Evolutionary conservation across 352 stramenopile genomes (phyloP).

Genomic region (Pythium guiyangense): DNA sequence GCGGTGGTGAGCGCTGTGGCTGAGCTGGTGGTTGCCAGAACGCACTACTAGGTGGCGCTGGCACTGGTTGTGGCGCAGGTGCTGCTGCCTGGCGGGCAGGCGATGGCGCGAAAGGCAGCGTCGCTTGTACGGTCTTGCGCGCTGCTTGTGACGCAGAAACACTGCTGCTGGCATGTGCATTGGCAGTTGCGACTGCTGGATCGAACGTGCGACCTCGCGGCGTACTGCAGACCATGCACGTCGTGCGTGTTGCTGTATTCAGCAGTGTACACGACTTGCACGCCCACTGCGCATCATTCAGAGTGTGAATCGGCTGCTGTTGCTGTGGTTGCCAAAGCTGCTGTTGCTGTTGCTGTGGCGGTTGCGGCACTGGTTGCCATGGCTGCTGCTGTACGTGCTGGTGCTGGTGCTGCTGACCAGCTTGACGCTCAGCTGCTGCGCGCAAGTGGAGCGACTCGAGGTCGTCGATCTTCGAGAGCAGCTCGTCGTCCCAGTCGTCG

Average conservation of each 20-base stretch:
- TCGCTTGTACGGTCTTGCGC: conserved; percentile 58
- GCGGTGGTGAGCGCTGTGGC: too few relatives aligned
- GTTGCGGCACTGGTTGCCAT: too few relatives aligned
- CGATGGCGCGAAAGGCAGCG: conserved; percentile 44
- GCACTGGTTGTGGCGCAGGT: conserved; percentile 9
- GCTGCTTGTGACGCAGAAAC: conserved; percentile 5
- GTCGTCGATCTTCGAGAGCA: conserved; percentile 63
- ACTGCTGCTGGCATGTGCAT: background rate
- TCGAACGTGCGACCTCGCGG: conserved; percentile 32
- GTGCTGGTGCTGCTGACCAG: conserved; percentile 1
- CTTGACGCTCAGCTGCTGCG: conserved; percentile 6
- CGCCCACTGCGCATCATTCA: conserved; percentile 18
- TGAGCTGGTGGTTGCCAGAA: conserved; percentile 5
- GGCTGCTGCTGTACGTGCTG: conserved; percentile 4
- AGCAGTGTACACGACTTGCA: conserved; percentile 64
- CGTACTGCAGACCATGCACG: conserved; percentile 54
- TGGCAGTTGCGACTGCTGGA: background rate
- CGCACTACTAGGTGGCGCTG: conserved; percentile 1
- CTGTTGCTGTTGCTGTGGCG: background rate
- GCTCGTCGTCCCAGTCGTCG: conserved; percentile 82
- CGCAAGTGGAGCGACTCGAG: conserved; percentile 47
- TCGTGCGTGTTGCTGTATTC: conserved; percentile 30
- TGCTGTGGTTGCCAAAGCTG: conserved; percentile 12
- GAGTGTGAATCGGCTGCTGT: background rate
- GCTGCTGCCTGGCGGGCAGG: conserved; percentile 3